Conservation (phyloP, 2,329 filamentous ascomycete species). For the Fusarium zealandicum region DNA sequence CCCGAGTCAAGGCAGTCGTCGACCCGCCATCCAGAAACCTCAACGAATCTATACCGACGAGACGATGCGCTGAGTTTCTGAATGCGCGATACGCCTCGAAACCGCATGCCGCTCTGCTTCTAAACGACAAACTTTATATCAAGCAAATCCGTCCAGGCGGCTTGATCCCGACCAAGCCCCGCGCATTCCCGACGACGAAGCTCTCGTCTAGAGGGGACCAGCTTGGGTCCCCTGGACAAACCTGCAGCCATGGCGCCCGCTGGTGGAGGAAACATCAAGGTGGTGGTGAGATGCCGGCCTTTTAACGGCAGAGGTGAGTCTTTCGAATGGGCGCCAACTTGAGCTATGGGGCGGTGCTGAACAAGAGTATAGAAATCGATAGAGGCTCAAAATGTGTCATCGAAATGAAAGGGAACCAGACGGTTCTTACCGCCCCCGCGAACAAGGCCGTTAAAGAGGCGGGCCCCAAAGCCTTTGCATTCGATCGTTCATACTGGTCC, state of each 20-base stretch:
- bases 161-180: constrained; percentile 28
- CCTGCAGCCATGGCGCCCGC: constrained; percentile 53
- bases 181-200: constrained; percentile 41
- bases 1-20: constrained; percentile 23
- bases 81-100: constrained; percentile 31
- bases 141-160: constrained; percentile 11
- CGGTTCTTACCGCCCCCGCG: constrained; percentile 77
- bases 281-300: constrained; percentile 94
- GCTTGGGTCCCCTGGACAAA: constrained; percentile 46
- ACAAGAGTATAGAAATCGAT: constrained; percentile 73
- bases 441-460: constrained; percentile 74
- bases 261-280: constrained; percentile 97
- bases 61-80: constrained; percentile 37
- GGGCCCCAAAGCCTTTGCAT: constrained; percentile 86
- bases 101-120: constrained; percentile 21
- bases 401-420: constrained; percentile 94
- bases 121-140: constrained; percentile 20
- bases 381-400: constrained; percentile 95
- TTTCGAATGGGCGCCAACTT: constrained; percentile 1
- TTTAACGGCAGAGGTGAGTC: constrained; percentile 90
- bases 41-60: constrained; percentile 24
- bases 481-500: constrained; percentile 98
- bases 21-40: constrained; percentile 20
- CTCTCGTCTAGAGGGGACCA: constrained; percentile 45
- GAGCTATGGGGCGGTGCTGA: constrained; percentile 29